Conservation (phyloP, 164 flowering plant genomes). For the Tetrastigma voinierianum region DNA sequence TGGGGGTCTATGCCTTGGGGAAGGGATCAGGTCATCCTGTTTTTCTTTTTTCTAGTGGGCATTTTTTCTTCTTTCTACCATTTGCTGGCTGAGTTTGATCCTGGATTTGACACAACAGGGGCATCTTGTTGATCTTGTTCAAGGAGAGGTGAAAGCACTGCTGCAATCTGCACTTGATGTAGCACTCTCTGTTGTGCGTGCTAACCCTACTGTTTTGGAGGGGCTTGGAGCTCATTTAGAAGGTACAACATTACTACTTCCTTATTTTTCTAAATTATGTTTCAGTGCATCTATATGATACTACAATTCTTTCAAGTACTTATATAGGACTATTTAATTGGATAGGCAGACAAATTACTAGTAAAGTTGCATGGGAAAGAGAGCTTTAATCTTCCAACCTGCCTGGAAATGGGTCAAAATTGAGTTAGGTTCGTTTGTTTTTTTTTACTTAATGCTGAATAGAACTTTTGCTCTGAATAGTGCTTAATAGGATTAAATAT, state of each 20-base stretch:
- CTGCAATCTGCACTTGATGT: conserved; percentile 90
- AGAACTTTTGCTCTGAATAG: too few relatives aligned
- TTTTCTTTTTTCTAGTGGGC: not conserved
- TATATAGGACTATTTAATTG: not conserved
- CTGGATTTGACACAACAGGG: conserved; percentile 50
- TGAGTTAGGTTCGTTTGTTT: too few relatives aligned
- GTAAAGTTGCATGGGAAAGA: not conserved
- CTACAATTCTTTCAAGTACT: not conserved
- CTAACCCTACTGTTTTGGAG: conserved; percentile 86
- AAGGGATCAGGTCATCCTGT: conserved; percentile 87
- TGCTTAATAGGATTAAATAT: too few relatives aligned
- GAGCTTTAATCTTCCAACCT: not conserved
- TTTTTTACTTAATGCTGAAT: too few relatives aligned
- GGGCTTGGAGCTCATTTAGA: conserved; percentile 96
- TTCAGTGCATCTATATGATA: too few relatives aligned
- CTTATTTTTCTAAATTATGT: too few relatives aligned
- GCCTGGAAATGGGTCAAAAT: not conserved
- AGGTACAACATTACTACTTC: conserved; percentile 40
- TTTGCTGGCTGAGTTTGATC: conserved; percentile 14
- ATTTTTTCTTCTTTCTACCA: not conserved
- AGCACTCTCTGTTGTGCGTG: conserved; percentile 92
- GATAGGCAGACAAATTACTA: not conserved
- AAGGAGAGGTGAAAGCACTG: conserved; percentile 76
- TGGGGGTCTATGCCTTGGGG: conserved; percentile 75
- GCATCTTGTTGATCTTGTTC: conserved; percentile 94